Conservation (phyloP, 2,329 filamentous ascomycete genomes). For the Ophiocordyceps robertsii region DNA sequence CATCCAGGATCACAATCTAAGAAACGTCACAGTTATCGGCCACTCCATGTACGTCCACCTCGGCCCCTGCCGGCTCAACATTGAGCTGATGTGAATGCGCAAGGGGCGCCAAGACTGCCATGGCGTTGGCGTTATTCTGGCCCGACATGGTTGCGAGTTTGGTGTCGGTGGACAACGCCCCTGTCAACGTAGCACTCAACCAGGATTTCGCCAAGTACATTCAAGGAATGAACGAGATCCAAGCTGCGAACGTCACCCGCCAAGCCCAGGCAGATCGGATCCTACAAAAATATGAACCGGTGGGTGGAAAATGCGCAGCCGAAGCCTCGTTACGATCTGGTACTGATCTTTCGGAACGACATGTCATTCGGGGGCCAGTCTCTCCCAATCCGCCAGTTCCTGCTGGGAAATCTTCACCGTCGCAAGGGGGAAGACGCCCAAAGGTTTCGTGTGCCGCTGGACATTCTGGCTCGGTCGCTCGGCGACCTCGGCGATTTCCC, state of each 20-base stretch:
- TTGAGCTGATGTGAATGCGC: neutral
- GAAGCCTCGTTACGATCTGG: neutral
- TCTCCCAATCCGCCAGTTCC: slow-evolving; percentile 73
- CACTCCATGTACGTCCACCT: slow-evolving; percentile 64
- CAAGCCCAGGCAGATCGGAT: slow-evolving; percentile 73
- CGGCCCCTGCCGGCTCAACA: neutral
- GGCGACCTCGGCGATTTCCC: slow-evolving; percentile 80
- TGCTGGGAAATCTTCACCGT: slow-evolving; percentile 71
- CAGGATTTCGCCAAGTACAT: slow-evolving; percentile 70
- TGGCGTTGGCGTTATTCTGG: slow-evolving; percentile 65
- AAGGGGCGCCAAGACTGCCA: slow-evolving; percentile 84
- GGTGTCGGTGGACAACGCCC: slow-evolving; percentile 84
- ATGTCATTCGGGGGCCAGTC: slow-evolving; percentile 21
- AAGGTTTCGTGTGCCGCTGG: slow-evolving; percentile 69
- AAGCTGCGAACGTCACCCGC: slow-evolving; percentile 50
- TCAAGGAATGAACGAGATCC: slow-evolving; percentile 71
- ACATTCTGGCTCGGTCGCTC: slow-evolving; percentile 52
- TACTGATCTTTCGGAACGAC: neutral
- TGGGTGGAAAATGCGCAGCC: slow-evolving; percentile 11
- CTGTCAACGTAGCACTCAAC: slow-evolving; percentile 63
- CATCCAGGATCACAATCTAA: slow-evolving; percentile 56
- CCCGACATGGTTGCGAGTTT: slow-evolving; percentile 57
- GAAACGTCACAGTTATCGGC: slow-evolving; percentile 65
- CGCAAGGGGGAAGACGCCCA: slow-evolving; percentile 35
- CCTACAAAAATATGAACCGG: slow-evolving; percentile 58